Evolutionary conservation across 371 early-diverging fungal species (phyloP), one percentile per base, ranked within the genome.

Genomic region (Smittium mucronatum): DNA sequence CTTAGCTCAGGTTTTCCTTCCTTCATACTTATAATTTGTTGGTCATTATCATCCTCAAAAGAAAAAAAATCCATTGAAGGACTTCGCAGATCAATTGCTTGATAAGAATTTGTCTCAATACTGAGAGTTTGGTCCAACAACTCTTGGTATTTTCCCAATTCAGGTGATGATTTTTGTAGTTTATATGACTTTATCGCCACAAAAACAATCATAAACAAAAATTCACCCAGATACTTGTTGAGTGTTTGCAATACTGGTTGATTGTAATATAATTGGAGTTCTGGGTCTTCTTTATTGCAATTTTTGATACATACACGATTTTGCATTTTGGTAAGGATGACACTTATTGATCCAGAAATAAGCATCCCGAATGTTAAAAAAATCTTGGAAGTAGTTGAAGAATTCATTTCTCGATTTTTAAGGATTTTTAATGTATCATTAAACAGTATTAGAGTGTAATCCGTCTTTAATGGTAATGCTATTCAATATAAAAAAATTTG

Each of bases 171-270:
- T 47, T 5, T 47, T 11, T 11, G 21, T 11, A 11, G 47, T 5
- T 2, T 65, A 34, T 65, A 65, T 11, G 47, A 32, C 2, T 34
- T n/a, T 25, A 0, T 29, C 64, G 74, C 74, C 74, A 75, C 82
- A 34, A 77, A 81, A 34, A 83, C 85, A 2, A 85, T 64, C 29
- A 91, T 80, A 71, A 92, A 93, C 30, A 87, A 73, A 58, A 86
- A 81, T 77, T 97, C 97, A 67, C 97, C 97, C 58, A 92, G 78
- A 80, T 95, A 97, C 97, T 95, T 97, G 73, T 88, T 94, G 64
- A 94, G 80, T 1, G 95, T 94, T 83, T 97, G 95, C 92, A 91
- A 94, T 25, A 94, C 82, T n/a, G 97, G 97, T 78, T 97, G 97
- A 77, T 94, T 95, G 85, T 92, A 97, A 74, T 87, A 83, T 61